A percentile compares a stretch with the other conserved stretches of the same genome.
phyloP scores from a whole-genome alignment of 495 filamentous ascomycete genomes.

The Xylaria grammica region DNA sequence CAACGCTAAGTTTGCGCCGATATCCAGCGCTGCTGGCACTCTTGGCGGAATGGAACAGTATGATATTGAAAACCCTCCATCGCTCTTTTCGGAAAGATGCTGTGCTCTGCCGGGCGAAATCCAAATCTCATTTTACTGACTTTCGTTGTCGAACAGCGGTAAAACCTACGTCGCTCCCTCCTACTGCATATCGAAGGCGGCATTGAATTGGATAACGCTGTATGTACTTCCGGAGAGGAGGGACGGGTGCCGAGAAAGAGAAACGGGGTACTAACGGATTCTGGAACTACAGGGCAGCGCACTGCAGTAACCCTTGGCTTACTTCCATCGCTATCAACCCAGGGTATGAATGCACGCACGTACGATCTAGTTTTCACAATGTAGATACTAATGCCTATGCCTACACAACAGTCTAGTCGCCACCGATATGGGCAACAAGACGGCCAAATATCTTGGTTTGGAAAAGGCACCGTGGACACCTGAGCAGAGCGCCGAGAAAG shows the following conservation, averaged over 20 bases:
- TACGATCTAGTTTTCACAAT: background rate
- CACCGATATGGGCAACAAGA: slow-evolving; percentile 25
- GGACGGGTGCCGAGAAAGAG: background rate
- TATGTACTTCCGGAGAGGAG: slow-evolving; percentile 3
- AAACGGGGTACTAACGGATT: background rate
- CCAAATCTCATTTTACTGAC: background rate
- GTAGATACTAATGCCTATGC: slow-evolving; percentile 6
- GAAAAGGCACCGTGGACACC: slow-evolving; percentile 26
- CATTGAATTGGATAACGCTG: slow-evolving; percentile 33
- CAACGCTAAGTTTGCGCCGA: slow-evolving; percentile 25
- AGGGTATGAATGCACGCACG: slow-evolving; percentile 21
- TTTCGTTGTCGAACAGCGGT: background rate
- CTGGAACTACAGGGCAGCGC: slow-evolving; percentile 17
- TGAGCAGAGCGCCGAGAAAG: slow-evolving; percentile 23
- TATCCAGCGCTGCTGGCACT: slow-evolving; percentile 25
- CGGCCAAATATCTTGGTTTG: slow-evolving; percentile 27
- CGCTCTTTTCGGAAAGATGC: background rate
- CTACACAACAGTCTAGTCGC: slow-evolving; percentile 16
- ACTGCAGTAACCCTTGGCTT: slow-evolving; percentile 28
- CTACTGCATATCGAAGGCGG: slow-evolving; percentile 29
- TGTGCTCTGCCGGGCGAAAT: background rate
- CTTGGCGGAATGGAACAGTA: slow-evolving; percentile 21
- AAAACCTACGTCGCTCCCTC: slow-evolving; percentile 24
- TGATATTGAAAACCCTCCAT: background rate
- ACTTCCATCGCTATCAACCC: slow-evolving; percentile 25